Base-by-base conservation (phyloP, 2,329 filamentous ascomycete genomes). In the Diaporthe humulicola region DNA sequence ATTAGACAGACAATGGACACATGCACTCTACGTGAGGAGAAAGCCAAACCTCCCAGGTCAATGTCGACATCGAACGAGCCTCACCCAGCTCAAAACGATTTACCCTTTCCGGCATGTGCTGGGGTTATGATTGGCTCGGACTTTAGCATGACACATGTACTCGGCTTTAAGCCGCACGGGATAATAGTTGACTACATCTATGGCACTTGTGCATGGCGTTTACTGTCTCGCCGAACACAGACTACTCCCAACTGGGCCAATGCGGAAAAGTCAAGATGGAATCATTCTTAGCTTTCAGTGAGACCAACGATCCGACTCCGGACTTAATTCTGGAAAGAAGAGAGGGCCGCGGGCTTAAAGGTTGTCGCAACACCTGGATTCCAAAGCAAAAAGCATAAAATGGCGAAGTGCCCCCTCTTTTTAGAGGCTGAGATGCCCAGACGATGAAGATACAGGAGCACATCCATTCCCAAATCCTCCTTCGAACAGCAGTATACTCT, bases 111-210 rank as follows among this genome's bases (percentile, higher is more conserved):
- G 64, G 45, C 45, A 38, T 38, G 60, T 38, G 22, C 64, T 33
- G 22, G 64, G 64, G 22, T 52, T 52, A 5, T 67, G 64, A 67
- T 67, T 67, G 64, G 64, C 45, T 52, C 64, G 45, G 64, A 67
- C 30, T 67, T 67, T 67, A 15, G 15, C 45, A n/a, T n/a, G 22
- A n/a, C 19, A 9, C 12, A 4, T 48, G 36, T 25, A 7, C 48
- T 38, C 45, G 64, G 64, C 45, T 50, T 67, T 52, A 52, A 52
- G 45, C 48, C 7, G 17, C 33, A 54, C 3, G 33, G 8, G 6
- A 9, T 17, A 12, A 9, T 17, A 12, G 40, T 40, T 14, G n/a
- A 30, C 45, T 36, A 22, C 33, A 14, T 69, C 64, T 14, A 10
- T 33, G 9, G 48, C 64, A 40, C n/a, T 69, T 40, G 33, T 69